Evolutionary conservation across 23 red algal genomes (phyloP).

Genomic region (Gracilaria gracilis): DNA sequence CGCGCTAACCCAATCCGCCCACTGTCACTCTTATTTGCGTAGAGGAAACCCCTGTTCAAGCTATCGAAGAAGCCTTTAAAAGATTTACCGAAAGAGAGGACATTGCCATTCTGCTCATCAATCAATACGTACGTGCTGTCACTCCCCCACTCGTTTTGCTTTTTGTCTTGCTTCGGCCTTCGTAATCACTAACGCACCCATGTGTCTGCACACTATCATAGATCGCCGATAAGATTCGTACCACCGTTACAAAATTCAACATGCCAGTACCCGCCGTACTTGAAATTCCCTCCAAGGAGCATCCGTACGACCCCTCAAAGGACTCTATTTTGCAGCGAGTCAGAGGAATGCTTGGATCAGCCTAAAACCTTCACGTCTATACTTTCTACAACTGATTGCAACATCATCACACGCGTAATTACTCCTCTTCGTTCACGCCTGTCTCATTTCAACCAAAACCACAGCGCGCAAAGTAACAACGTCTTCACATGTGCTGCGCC

Average conservation of each 20-base stretch:
- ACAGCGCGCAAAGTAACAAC: neutral
- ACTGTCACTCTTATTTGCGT: neutral
- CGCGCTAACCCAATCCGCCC: neutral
- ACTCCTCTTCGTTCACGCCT: neutral
- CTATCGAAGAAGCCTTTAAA: slow-evolving; percentile 95
- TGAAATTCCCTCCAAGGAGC: slow-evolving; percentile 99
- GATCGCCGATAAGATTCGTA: slow-evolving; percentile 94
- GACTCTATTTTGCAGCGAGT: slow-evolving; percentile 95
- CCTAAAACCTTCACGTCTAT: slow-evolving; percentile 6
- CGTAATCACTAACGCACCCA: neutral
- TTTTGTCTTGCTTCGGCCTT: neutral
- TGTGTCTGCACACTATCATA: neutral
- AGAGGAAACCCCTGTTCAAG: slow-evolving; percentile 86
- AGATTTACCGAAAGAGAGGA: slow-evolving; percentile 86
- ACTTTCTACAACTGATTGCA: neutral
- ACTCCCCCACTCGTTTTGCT: neutral
- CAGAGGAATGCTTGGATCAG: slow-evolving; percentile 86
- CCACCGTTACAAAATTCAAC: slow-evolving; percentile 70
- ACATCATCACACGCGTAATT: neutral
- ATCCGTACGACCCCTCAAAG: slow-evolving; percentile 92
- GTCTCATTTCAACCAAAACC: neutral
- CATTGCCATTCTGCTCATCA: slow-evolving; percentile 98
- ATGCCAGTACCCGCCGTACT: slow-evolving; percentile 89
- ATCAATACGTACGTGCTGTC: slow-evolving; percentile 81
- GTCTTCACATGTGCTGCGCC: neutral